Evolutionary conservation across 2,329 filamentous ascomycete genomes (phyloP).

Genomic region (Metarhizium sp.): DNA sequence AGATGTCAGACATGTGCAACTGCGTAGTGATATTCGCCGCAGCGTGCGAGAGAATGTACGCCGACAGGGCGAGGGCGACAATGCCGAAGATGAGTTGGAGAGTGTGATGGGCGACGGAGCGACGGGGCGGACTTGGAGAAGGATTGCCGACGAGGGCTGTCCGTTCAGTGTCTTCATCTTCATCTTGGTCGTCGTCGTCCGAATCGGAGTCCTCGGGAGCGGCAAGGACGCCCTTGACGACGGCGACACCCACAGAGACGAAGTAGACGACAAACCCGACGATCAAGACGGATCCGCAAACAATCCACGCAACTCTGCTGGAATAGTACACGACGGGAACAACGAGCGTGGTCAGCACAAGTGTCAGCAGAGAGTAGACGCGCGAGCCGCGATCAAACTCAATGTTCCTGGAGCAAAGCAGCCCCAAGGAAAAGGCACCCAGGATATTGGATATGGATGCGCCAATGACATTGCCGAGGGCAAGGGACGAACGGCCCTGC

Average conservation of each 20-base stretch:
- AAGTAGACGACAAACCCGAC: slow-evolving; percentile 34
- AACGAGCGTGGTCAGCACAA: background rate
- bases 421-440: slow-evolving; percentile 43
- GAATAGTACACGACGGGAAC: slow-evolving; percentile 19
- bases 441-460: slow-evolving; percentile 45
- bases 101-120: slow-evolving; percentile 10
- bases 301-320: slow-evolving; percentile 12
- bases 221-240: slow-evolving; percentile 30
- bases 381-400: slow-evolving; percentile 38
- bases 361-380: slow-evolving; percentile 27
- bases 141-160: background rate
- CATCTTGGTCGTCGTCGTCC: slow-evolving; percentile 6
- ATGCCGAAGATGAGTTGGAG: slow-evolving; percentile 34
- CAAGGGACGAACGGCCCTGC: slow-evolving; percentile 35
- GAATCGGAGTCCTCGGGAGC: slow-evolving; percentile 29
- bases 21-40: slow-evolving; percentile 31
- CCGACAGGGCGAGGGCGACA: slow-evolving; percentile 33
- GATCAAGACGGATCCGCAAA: slow-evolving; percentile 29
- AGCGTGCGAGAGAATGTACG: slow-evolving; percentile 38
- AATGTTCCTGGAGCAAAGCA: slow-evolving; percentile 27
- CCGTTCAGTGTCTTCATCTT: background rate
- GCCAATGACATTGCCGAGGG: slow-evolving; percentile 45
- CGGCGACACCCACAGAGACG: slow-evolving; percentile 31
- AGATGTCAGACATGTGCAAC: slow-evolving; percentile 32
- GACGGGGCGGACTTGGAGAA: background rate